Conservation (phyloP, 805 yeast genomes). For the Lipomyces mesembrius region DNA sequence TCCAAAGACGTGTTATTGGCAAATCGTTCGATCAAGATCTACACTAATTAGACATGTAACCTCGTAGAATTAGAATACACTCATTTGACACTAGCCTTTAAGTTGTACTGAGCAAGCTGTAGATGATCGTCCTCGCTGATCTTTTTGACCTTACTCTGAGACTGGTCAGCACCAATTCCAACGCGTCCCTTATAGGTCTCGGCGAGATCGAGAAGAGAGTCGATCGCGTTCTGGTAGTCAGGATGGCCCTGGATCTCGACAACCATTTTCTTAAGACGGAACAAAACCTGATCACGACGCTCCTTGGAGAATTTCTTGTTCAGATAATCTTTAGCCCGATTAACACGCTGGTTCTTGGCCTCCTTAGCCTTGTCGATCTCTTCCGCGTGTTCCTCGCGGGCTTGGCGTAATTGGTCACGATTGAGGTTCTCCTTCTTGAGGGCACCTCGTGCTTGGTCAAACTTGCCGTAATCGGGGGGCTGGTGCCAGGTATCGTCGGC, state of each 20-base stretch:
- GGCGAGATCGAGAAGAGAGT: constrained; percentile 26
- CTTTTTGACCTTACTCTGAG: constrained; percentile 10
- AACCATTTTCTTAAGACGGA: constrained; percentile 29
- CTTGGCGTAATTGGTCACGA: constrained; percentile 8
- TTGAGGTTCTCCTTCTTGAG: constrained; percentile 8
- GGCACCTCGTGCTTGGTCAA: not conserved
- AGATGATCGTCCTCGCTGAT: constrained; percentile 25
- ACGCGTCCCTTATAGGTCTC: constrained; percentile 21
- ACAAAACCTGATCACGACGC: constrained; percentile 27
- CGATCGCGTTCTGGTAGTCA: constrained; percentile 35
- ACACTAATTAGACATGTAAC: not conserved
- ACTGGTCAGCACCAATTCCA: not conserved
- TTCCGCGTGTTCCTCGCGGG: not conserved
- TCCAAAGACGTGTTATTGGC: constrained; percentile 34
- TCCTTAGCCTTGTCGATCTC: constrained; percentile 6
- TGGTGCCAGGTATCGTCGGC: constrained; percentile 29
- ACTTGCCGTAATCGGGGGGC: constrained; percentile 17
- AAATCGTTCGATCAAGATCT: constrained; percentile 31
- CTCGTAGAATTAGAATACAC: not conserved
- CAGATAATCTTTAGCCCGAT: constrained; percentile 19
- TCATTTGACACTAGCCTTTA: constrained; percentile 8
- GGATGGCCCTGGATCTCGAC: constrained; percentile 35
- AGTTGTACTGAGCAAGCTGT: constrained; percentile 20
- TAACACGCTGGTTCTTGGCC: constrained; percentile 1
- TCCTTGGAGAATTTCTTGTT: constrained; percentile 29